Evolutionary conservation across 768 basidiomycete species (phyloP), one percentile per base, ranked within the genome.

Genomic region (Leccinum disarticulatum): DNA sequence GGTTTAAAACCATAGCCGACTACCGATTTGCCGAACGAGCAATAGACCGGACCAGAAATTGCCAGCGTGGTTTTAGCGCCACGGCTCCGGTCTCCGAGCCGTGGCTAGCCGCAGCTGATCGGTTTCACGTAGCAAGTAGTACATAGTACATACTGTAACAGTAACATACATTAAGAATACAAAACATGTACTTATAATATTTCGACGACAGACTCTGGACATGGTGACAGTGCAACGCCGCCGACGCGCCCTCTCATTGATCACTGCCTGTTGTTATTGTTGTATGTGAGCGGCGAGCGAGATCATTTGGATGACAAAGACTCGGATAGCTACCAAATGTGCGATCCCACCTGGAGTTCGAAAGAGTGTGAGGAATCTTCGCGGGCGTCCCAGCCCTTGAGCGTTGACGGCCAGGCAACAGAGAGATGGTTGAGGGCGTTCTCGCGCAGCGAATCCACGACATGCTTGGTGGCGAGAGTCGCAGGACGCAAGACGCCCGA

Each of bases 321-420:
- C 22, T 22, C 22, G 22, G 22, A 54, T 43, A 46, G 35, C 36
- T 7, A 59, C 35, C 19, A 25, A 22, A 72, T 86, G 68, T 69
- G 91, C 90, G 58, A 87, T 83, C 11, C 63, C 1, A 73, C 68
- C 60, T 79, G 79, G 41, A 77, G 74, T 55, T 86, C 86, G 61
- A 76, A 75, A 7, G 76, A 61, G 64, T 85, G 80, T 4, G 79
- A 77, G 14, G 81, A 50, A 60, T 91, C 90, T 65, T 91, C 90
- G 54, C 90, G 77, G 0, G 76, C 66, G 67, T 91, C 90, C 90
- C 90, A 91, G 10, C 77, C 83, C 61, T 82, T 84, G 58, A 91
- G 75, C 17, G 83, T 82, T 6, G 78, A 70, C 1, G 90, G 90
- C 90, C 90, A 92, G 2, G 88, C 88, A 6, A 77, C 68, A 61